Conservation (phyloP, 2,329 filamentous ascomycete species). For the Davidsoniella neocaledoniae region DNA sequence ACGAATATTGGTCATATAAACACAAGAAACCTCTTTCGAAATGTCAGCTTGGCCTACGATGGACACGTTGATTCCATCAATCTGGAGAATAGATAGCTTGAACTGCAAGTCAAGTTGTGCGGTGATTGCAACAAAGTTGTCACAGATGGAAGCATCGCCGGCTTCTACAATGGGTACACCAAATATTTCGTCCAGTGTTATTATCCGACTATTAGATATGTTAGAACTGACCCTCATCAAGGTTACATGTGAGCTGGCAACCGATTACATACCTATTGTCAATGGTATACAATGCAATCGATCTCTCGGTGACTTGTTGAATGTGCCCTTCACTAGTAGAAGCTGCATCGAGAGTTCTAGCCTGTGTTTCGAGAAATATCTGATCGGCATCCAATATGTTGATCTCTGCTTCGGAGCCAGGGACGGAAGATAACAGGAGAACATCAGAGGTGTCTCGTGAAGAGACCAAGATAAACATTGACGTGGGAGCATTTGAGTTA, state of each 20-base stretch:
- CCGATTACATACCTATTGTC: constrained; percentile 21
- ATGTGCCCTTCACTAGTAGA: constrained; percentile 22
- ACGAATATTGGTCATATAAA: constrained; percentile 19
- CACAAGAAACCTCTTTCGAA: constrained; percentile 30
- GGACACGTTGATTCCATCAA: neutral
- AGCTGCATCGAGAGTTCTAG: constrained; percentile 33
- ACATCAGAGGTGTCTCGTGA: constrained; percentile 31
- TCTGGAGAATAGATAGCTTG: constrained; percentile 1
- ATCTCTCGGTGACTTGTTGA: constrained; percentile 38
- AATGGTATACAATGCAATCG: constrained; percentile 24
- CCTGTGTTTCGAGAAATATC: constrained; percentile 33
- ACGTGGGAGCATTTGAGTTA: neutral
- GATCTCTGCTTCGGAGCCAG: neutral
- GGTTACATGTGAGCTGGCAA: neutral
- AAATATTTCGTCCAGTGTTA: constrained; percentile 20
- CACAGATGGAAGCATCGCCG: constrained; percentile 26
- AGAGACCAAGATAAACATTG: constrained; percentile 27
- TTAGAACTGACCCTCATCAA: constrained; percentile 13
- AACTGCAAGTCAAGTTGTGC: constrained; percentile 17
- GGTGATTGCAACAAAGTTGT: constrained; percentile 26
- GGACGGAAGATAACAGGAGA: constrained; percentile 26
- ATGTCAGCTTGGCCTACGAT: neutral
- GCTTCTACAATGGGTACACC: constrained; percentile 18
- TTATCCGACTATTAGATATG: constrained; percentile 16
- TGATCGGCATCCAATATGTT: constrained; percentile 15